Conservation (phyloP, 2,329 filamentous ascomycete genomes). For the Domatiomyces catenatus region DNA sequence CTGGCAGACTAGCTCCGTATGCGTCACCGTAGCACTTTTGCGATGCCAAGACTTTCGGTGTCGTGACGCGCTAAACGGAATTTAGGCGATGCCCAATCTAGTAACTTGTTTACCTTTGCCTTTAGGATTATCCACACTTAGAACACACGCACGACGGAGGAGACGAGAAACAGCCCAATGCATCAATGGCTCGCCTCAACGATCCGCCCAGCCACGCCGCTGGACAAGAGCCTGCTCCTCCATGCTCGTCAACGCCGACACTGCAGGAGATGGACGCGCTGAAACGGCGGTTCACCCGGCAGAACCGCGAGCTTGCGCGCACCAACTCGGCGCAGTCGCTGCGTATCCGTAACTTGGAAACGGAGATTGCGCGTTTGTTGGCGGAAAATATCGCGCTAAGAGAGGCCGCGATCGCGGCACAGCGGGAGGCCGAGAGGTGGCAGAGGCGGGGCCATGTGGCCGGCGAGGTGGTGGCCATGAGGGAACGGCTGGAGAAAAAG, state of each 20-base stretch:
- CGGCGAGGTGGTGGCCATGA: slow-evolving; percentile 37
- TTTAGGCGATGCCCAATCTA: not conserved
- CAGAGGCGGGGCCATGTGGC: slow-evolving; percentile 29
- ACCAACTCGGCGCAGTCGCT: slow-evolving; percentile 50
- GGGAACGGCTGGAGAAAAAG: slow-evolving; percentile 40
- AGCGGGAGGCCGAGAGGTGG: slow-evolving; percentile 37
- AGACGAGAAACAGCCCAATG: not conserved
- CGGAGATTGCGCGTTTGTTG: slow-evolving; percentile 45
- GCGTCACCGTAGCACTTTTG: too few relatives aligned
- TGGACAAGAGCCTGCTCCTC: slow-evolving; percentile 16
- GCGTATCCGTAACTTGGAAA: slow-evolving; percentile 47
- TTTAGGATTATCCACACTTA: not conserved
- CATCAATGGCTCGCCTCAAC: slow-evolving; percentile 35
- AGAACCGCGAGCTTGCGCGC: slow-evolving; percentile 51
- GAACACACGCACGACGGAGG: not conserved
- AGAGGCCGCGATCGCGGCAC: slow-evolving; percentile 43
- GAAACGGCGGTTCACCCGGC: slow-evolving; percentile 48
- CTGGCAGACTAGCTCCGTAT: too few relatives aligned
- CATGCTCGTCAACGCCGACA: not conserved
- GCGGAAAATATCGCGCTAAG: slow-evolving; percentile 45
- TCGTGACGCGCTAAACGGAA: not conserved
- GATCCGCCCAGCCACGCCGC: slow-evolving; percentile 26
- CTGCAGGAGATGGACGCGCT: slow-evolving; percentile 1
- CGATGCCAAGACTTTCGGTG: too few relatives aligned
- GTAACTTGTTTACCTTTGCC: not conserved